Base-by-base conservation (phyloP, 805 yeast species). In the Sugiyamaella marilandica region DNA sequence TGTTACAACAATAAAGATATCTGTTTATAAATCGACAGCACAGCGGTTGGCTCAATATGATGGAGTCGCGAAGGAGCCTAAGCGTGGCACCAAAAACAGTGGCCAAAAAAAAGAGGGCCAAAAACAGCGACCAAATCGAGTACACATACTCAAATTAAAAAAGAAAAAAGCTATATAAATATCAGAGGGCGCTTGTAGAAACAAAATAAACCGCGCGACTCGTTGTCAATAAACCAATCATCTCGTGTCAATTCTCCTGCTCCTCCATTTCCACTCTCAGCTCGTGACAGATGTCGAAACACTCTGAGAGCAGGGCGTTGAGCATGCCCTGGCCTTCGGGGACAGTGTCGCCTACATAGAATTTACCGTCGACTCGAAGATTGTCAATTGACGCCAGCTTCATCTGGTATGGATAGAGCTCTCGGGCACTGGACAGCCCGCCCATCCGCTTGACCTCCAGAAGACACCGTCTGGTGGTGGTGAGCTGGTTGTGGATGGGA, bases 301-400 rank as follows among this genome's bases (percentile, higher is more conserved):
- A 92, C 66, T 91, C 97, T 2, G 96, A 94, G 48, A 92, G 74
- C 53, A 92, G 71, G 0, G 96, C 96, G 67, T 83, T 90, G 57
- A 94, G 74, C n/a, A 95, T 82, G 5, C 97, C 99, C 70, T 94
- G 99, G 10, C 99, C 99, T 67, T 94, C 98, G 1, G 99, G 99
- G 41, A 94, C 85, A 58, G 88, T 87, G 49, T 83, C 87, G 56
- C 87, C 88, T 45, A 89, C 85, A 64, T 86, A 82, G 63, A 94
- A 94, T 72, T 88, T 92, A 7, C 99, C 99, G 66, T 94, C 98
- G 11, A 73, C 77, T 64, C 97, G 81, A 64, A 85, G 66, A 63
- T 90, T 87, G 67, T 94, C 99, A 55, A 94, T 76, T 13, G 94
- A 84, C 1, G 95, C 94, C 52, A 94, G 76, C 70, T 94, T 94